Conservation (phyloP, 2,329 filamentous ascomycete species). For the Neurospora sp. region DNA sequence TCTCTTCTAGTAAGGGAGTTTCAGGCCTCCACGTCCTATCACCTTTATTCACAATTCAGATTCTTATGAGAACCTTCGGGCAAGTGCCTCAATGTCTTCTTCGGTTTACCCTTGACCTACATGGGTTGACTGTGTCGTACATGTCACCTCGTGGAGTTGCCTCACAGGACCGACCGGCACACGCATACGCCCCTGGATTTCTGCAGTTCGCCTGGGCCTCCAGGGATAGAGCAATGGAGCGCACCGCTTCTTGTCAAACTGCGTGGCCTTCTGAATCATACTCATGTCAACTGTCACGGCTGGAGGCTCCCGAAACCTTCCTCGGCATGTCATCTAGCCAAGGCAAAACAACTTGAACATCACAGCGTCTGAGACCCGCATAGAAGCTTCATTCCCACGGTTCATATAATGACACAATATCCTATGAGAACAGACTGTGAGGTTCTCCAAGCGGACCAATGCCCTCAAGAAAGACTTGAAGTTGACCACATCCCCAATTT, state of each 20-base stretch:
- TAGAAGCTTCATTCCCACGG: neutral
- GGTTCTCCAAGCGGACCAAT: neutral
- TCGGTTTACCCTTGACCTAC: conserved; percentile 10
- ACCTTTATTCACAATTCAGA: neutral
- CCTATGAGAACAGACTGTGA: neutral
- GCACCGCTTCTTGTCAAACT: neutral
- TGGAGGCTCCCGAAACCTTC: conserved; percentile 9
- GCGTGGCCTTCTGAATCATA: conserved; percentile 6
- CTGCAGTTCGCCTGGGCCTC: conserved; percentile 1
- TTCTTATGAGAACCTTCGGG: neutral
- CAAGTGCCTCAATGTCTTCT: conserved; percentile 2
- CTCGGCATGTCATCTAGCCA: conserved; percentile 8
- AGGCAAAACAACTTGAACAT: conserved; percentile 6
- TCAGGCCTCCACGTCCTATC: neutral
- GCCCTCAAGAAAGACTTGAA: neutral
- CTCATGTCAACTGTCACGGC: conserved; percentile 10
- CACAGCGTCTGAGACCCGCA: conserved; percentile 12
- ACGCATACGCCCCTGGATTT: conserved; percentile 1
- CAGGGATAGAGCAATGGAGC: neutral
- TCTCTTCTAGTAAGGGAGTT: neutral
- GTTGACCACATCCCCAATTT: neutral
- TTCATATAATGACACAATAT: neutral
- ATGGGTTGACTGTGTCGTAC: conserved; percentile 12
- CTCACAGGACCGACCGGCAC: conserved; percentile 4
- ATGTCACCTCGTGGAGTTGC: conserved; percentile 5